Evolutionary conservation across 78 protist genomes (phyloP).

Genomic region (Blattamonas nauphoetae): DNA sequence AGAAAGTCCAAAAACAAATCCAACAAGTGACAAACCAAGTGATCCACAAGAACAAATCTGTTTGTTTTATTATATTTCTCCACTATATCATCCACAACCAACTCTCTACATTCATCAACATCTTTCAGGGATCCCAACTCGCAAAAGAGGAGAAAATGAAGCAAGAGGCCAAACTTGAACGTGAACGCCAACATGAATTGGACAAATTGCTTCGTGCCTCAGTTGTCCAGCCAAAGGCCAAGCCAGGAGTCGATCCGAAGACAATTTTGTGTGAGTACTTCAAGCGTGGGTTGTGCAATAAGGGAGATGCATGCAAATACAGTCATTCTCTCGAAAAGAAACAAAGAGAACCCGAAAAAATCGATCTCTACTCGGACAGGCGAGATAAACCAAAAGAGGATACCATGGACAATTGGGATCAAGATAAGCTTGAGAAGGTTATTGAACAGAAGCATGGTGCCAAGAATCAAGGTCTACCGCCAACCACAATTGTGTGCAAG

Average conservation of each 20-base stretch:
- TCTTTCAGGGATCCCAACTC: neutral
- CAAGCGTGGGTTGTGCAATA: conserved; percentile 53
- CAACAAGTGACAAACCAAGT: conserved; percentile 34
- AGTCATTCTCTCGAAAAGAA: conserved; percentile 49
- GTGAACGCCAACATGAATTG: neutral
- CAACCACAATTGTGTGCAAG: conserved; percentile 45
- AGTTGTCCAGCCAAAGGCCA: conserved; percentile 6
- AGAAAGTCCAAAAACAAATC: conserved; percentile 44
- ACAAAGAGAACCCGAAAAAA: conserved; percentile 36
- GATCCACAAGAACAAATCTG: neutral
- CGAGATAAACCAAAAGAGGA: conserved; percentile 18
- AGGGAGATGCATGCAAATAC: conserved; percentile 65
- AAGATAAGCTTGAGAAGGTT: conserved; percentile 45
- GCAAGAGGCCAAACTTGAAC: neutral
- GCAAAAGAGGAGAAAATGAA: conserved; percentile 29
- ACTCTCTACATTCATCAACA: neutral
- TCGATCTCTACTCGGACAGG: conserved; percentile 14
- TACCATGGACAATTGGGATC: conserved; percentile 60
- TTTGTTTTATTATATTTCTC: neutral
- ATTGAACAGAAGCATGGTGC: conserved; percentile 37
- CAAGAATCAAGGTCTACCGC: conserved; percentile 22
- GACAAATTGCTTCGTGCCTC: conserved; percentile 27
- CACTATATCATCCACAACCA: no score
- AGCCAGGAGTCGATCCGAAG: conserved; percentile 57
- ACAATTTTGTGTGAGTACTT: conserved; percentile 59